Evolutionary conservation across 306 rosid species (phyloP).

Genomic region (Herpetospermum pedunculosum): DNA sequence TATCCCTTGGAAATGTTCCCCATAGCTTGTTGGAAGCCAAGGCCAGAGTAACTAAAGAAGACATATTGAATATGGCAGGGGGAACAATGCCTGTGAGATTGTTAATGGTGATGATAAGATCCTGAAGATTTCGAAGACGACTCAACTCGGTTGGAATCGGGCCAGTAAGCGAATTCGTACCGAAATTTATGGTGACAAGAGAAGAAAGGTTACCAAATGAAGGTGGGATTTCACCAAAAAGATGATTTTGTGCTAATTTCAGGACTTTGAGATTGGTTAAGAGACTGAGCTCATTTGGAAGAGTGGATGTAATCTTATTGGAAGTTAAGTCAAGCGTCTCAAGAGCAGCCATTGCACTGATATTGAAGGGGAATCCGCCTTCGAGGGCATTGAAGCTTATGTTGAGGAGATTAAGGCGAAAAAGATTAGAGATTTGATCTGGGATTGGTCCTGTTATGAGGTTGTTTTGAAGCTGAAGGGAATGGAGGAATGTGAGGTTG

Average conservation of each 20-base stretch:
- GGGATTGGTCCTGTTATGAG: slow-evolving; percentile 38
- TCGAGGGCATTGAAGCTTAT: slow-evolving; percentile 33
- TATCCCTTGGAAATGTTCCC: slow-evolving; percentile 54
- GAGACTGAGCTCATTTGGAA: slow-evolving; percentile 28
- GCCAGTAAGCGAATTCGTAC: slow-evolving; percentile 44
- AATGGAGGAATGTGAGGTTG: slow-evolving; percentile 37
- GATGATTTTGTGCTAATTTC: slow-evolving; percentile 29
- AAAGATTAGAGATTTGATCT: slow-evolving; percentile 26
- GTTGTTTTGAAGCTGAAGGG: slow-evolving; percentile 40
- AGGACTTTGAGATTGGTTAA: slow-evolving; percentile 34
- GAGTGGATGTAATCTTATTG: slow-evolving; percentile 25
- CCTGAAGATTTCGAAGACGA: slow-evolving; percentile 28
- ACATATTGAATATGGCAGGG: slow-evolving; percentile 33
- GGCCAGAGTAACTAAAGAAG: slow-evolving; percentile 41
- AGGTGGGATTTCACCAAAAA: slow-evolving; percentile 34
- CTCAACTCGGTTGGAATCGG: slow-evolving; percentile 39
- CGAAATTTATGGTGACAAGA: slow-evolving; percentile 35
- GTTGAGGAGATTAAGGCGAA: slow-evolving; percentile 30
- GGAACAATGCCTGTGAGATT: slow-evolving; percentile 46
- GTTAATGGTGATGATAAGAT: slow-evolving; percentile 43
- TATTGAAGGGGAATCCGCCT: slow-evolving; percentile 34
- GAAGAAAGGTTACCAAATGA: slow-evolving; percentile 46
- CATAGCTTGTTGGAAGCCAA: slow-evolving; percentile 43
- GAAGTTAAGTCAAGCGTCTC: slow-evolving; percentile 26
- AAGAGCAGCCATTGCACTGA: slow-evolving; percentile 26